These are phyloP conservation scores for Leccinellum rugosiceps DNA, from an alignment of 768 basidiomycete genomes.

Conservation along the genomic window DNA sequence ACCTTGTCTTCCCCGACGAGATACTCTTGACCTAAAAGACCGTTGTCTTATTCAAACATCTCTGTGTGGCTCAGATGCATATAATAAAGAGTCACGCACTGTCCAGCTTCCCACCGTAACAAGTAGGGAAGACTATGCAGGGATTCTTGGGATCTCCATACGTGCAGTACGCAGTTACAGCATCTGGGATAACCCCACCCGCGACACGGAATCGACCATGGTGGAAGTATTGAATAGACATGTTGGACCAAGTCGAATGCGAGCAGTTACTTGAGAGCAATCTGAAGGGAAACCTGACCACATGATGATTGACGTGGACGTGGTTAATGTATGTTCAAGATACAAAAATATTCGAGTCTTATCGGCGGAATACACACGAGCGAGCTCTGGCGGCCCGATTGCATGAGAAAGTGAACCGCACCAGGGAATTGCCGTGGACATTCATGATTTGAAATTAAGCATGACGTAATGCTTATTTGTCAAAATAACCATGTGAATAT, in stretches of 20 bases:
- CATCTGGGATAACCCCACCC: constrained; percentile 54
- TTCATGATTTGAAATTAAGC: neutral
- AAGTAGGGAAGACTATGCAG: constrained; percentile 59
- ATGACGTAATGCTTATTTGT: neutral
- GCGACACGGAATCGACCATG: constrained; percentile 53
- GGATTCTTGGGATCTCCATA: constrained; percentile 53
- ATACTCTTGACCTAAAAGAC: constrained; percentile 43
- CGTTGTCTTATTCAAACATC: constrained; percentile 11
- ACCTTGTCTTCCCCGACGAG: constrained; percentile 54
- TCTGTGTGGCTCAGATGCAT: neutral
- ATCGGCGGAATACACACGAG: neutral
- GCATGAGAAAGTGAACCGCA: constrained; percentile 1
- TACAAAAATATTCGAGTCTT: neutral
- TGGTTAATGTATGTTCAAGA: constrained; percentile 1
- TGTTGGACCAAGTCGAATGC: neutral
- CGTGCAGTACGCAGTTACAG: constrained; percentile 57
- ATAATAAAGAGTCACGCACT: constrained; percentile 32
- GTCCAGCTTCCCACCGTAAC: constrained; percentile 52
- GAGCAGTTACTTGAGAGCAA: neutral
- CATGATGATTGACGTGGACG: neutral
- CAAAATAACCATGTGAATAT: constrained; percentile 3
- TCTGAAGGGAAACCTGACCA: neutral
- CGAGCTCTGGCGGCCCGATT: constrained; percentile 4
- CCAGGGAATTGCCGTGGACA: too few relatives aligned
- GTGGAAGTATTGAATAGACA: constrained; percentile 44